Conservation (phyloP, 306 rosid species). For the Lotus japonicus region DNA sequence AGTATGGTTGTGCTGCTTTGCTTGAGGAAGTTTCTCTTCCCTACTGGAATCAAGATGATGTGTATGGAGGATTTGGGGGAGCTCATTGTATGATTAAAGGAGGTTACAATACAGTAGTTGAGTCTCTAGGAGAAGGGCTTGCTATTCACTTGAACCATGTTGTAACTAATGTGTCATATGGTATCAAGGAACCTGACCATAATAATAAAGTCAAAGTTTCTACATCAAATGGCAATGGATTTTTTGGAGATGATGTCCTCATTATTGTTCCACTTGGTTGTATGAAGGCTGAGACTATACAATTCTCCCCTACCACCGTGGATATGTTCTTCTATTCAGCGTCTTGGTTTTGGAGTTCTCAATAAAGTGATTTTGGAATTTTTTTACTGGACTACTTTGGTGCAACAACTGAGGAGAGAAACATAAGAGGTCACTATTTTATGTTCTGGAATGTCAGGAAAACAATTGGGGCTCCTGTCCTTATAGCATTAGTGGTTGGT, state of each 20-base stretch:
- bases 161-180: constrained; percentile 75
- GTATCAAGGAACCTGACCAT: constrained; percentile 39
- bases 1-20: constrained; percentile 96
- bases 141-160: constrained; percentile 60
- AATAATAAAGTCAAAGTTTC: constrained; percentile 60
- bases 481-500: constrained; percentile 93
- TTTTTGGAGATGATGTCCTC: constrained; percentile 82
- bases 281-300: constrained; percentile 83
- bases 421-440: constrained; percentile 85
- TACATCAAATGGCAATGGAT: constrained; percentile 67
- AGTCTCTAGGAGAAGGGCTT: constrained; percentile 90
- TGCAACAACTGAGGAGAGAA: constrained; percentile 91
- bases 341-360: constrained; percentile 97
- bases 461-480: constrained; percentile 98
- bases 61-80: constrained; percentile 99
- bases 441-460: constrained; percentile 98
- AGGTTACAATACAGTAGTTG: constrained; percentile 84
- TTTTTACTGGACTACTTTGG: constrained; percentile 97
- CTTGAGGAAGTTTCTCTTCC: constrained; percentile 97
- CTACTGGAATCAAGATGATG: constrained; percentile 98
- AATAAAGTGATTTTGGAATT: constrained; percentile 90
- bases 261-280: constrained; percentile 95
- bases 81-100: constrained; percentile 99
- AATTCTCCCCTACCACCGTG: constrained; percentile 93
- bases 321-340: constrained; percentile 78